Percentiles rank a stretch among this genome's conserved stretches.
Conservation (phyloP, 2,329 filamentous ascomycete species). For the Ascochyta viciae-villosae region DNA sequence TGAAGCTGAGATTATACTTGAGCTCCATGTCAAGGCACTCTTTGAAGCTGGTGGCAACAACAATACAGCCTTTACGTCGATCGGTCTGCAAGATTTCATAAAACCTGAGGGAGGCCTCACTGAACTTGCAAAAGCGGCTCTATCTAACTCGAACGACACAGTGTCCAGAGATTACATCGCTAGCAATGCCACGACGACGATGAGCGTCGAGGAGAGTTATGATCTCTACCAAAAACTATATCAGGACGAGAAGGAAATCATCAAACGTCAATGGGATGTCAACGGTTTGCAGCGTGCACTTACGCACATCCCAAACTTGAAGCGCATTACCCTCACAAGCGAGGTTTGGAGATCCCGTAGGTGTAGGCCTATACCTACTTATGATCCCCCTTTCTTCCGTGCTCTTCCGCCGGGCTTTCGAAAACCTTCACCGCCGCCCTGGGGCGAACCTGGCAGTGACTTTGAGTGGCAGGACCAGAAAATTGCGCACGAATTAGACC, state of each 20-base stretch:
- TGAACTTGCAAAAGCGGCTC: slow-evolving; percentile 23
- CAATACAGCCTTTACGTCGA: slow-evolving; percentile 7
- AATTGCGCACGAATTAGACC: background rate
- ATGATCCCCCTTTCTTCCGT: slow-evolving; percentile 54
- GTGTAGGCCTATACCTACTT: slow-evolving; percentile 45
- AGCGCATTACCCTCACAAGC: slow-evolving; percentile 50
- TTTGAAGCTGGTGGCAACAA: background rate
- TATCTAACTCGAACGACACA: slow-evolving; percentile 22
- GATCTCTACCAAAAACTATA: slow-evolving; percentile 44
- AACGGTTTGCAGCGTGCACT: slow-evolving; percentile 46
- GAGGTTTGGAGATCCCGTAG: slow-evolving; percentile 48
- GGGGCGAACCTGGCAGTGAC: slow-evolving; percentile 30
- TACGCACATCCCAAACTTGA: slow-evolving; percentile 46
- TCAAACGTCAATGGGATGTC: slow-evolving; percentile 37
- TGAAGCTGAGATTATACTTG: background rate
- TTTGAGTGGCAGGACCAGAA: background rate
- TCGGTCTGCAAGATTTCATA: background rate
- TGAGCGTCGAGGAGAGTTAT: slow-evolving; percentile 35
- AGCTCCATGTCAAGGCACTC: slow-evolving; percentile 5
- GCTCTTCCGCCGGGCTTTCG: slow-evolving; percentile 51
- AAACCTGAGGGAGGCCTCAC: slow-evolving; percentile 11
- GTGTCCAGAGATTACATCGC: slow-evolving; percentile 25
- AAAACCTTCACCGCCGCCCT: slow-evolving; percentile 49
- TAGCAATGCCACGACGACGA: slow-evolving; percentile 17
- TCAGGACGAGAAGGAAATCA: slow-evolving; percentile 41